Base-by-base conservation (phyloP, 1,284 basidiomycete genomes). In the Mycosarcoma maydis region DNA sequence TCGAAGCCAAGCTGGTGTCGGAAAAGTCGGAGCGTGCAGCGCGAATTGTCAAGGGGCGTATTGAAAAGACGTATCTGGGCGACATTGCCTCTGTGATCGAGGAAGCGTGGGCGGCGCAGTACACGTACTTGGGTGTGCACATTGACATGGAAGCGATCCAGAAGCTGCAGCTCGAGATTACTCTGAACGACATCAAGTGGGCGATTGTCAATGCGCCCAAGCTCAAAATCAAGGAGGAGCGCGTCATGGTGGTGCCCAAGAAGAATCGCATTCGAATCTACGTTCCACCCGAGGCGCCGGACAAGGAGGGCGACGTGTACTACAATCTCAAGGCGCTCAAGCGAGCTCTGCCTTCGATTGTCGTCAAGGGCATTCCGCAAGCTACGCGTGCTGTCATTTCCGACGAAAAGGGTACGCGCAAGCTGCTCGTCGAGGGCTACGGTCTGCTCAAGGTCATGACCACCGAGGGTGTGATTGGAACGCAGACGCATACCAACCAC, bases 391-490 rank as follows among this genome's bases (percentile, higher is more conserved):
- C 80, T 1, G 77, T 81, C 26, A 80, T 81, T 34, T 76, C 71
- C 45, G 75, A 80, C 58, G 80, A 81, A 33, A 80, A 81, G 73
- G 75, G 76, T 27, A 62, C 60, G 30, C 70, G 76, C 29, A 80
- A 81, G 51, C 65, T 81, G 13, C 70, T 78, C 6, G 78, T 80
- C 4, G 80, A 98, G 85, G 96, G 96, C 9, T 96, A 98, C 82
- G 96, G 96, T n/a, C 85, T 99, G 59, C 89, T 92, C 76, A 92
- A 92, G 77, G 95, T 97, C 76, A 98, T 99, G 96, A 90, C 88
- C 22, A 97, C 94, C 0, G 94, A 97, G 84, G 95, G 94, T 76
- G 92, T 99, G 52, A 85, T 96, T 52, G 95, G 95, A 34, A 89
- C 92, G 76, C 86, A 91, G 68, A 97, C 96, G 7, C 90, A 91